Conservation (phyloP, 305 asterid genomes). For the Euphrasia arctica region DNA sequence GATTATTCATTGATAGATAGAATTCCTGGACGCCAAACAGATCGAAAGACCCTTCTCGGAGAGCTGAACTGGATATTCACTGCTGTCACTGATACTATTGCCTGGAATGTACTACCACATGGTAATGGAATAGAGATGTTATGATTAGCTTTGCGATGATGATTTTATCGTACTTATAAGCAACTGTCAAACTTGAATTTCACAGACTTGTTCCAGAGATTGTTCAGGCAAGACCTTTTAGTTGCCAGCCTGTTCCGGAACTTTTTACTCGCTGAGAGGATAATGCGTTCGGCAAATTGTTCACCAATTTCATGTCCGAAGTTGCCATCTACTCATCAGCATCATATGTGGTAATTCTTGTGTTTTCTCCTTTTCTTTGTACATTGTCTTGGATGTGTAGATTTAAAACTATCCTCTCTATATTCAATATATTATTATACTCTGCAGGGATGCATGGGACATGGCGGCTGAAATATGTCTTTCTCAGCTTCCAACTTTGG, state of each 20-base stretch:
- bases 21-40: slow-evolving; percentile 99
- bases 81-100: slow-evolving; percentile 98
- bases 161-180: slow-evolving; percentile 27
- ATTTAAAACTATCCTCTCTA: slow-evolving; percentile 11
- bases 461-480: slow-evolving; percentile 99
- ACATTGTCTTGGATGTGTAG: slow-evolving; percentile 18
- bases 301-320: slow-evolving; percentile 90
- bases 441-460: slow-evolving; percentile 99
- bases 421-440: slow-evolving; percentile 27
- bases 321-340: slow-evolving; percentile 97
- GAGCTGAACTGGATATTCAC: slow-evolving; percentile 99
- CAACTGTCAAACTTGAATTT: slow-evolving; percentile 27
- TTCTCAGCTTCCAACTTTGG: slow-evolving; percentile 92
- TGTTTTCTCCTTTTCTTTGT: slow-evolving; percentile 20
- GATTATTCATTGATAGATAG: slow-evolving; percentile 86
- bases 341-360: slow-evolving; percentile 81
- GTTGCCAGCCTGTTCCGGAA: slow-evolving; percentile 57
- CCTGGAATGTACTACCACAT: slow-evolving; percentile 99
- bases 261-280: slow-evolving; percentile 78
- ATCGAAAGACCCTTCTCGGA: slow-evolving; percentile 98
- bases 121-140: slow-evolving; percentile 46
- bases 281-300: slow-evolving; percentile 99
- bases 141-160: slow-evolving; percentile 21
- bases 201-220: slow-evolving; percentile 90
- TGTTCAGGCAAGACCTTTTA: slow-evolving; percentile 66